Evolutionary conservation across 805 yeast genomes (phyloP).

Genomic region (Nematodospora valgi): DNA sequence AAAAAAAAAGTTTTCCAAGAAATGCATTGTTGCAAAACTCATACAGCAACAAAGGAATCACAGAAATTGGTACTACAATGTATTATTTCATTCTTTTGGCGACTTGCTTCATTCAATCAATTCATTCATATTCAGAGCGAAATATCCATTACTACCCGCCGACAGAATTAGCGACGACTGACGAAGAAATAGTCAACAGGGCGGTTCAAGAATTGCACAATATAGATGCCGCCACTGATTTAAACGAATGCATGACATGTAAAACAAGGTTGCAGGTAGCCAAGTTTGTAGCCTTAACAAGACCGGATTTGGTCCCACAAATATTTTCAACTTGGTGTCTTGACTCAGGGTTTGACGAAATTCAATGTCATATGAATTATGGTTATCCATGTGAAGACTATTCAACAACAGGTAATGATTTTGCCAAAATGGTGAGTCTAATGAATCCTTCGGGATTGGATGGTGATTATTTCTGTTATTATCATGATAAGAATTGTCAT

Average conservation of each 20-base stretch:
- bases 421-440: slow-evolving; percentile 46
- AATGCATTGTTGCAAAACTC: no score
- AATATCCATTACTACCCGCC: slow-evolving; percentile 9
- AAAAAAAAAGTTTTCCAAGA: no score
- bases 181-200: slow-evolving; percentile 11
- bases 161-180: slow-evolving; percentile 10
- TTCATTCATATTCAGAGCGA: no score
- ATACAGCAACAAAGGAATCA: no score
- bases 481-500: slow-evolving; percentile 15
- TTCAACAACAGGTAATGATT: slow-evolving; percentile 26
- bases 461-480: slow-evolving; percentile 39
- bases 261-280: slow-evolving; percentile 13
- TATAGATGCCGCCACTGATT: slow-evolving; percentile 12
- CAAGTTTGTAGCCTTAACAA: slow-evolving; percentile 29
- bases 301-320: slow-evolving; percentile 39
- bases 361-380: slow-evolving; percentile 17
- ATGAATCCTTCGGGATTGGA: slow-evolving; percentile 54
- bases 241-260: slow-evolving; percentile 12
- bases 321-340: slow-evolving; percentile 44
- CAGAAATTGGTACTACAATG: no score
- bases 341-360: slow-evolving; percentile 32
- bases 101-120: no score
- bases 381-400: slow-evolving; percentile 29
- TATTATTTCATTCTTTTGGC: no score
- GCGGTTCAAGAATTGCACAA: slow-evolving; percentile 13